These are phyloP conservation scores for Lecanicillium sp. DNA, from an alignment of 2,329 filamentous ascomycete species.

Conservation along the genomic window DNA sequence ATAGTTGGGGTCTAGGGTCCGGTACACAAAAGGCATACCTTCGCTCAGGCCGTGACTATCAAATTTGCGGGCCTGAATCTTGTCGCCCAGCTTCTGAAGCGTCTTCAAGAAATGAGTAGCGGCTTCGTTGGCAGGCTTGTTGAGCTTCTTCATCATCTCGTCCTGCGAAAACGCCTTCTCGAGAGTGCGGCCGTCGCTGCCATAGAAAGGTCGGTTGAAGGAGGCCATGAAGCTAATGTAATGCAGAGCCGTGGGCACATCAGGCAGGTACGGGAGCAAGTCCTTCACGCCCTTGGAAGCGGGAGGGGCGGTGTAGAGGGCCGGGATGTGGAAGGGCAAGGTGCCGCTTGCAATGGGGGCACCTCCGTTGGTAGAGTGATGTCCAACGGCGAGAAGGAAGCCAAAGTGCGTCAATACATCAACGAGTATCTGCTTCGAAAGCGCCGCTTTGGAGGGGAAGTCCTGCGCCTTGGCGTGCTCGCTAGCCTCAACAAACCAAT, in stretches of 20 bases:
- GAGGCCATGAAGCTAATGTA: conserved; percentile 32
- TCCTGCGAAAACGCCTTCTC: conserved; percentile 35
- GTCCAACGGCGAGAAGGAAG: conserved; percentile 25
- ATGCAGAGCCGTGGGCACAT: conserved; percentile 24
- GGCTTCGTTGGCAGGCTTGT: conserved; percentile 25
- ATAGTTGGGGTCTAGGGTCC: conserved; percentile 18
- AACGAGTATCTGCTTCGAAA: conserved; percentile 26
- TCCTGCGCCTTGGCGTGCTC: conserved; percentile 31
- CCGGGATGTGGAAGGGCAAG: conserved; percentile 36
- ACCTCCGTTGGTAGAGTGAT: conserved; percentile 39
- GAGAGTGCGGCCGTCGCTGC: conserved; percentile 30
- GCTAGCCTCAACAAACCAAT: conserved; percentile 38
- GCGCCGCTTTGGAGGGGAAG: conserved; percentile 29
- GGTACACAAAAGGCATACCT: conserved; percentile 42
- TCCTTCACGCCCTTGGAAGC: conserved; percentile 32
- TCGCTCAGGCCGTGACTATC: conserved; percentile 35
- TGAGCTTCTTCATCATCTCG: conserved; percentile 28
- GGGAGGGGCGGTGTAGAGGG: conserved; percentile 35
- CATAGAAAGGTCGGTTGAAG: conserved; percentile 36
- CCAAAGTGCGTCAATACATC: conserved; percentile 34
- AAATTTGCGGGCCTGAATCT: conserved; percentile 33
- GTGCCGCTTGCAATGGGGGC: conserved; percentile 30
- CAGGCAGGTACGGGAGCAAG: conserved; percentile 31
- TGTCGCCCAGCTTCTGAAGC: conserved; percentile 34
- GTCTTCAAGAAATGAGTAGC: conserved; percentile 28